Conservation (phyloP, 2,329 filamentous ascomycete species). For the Pezicula carpinea region DNA sequence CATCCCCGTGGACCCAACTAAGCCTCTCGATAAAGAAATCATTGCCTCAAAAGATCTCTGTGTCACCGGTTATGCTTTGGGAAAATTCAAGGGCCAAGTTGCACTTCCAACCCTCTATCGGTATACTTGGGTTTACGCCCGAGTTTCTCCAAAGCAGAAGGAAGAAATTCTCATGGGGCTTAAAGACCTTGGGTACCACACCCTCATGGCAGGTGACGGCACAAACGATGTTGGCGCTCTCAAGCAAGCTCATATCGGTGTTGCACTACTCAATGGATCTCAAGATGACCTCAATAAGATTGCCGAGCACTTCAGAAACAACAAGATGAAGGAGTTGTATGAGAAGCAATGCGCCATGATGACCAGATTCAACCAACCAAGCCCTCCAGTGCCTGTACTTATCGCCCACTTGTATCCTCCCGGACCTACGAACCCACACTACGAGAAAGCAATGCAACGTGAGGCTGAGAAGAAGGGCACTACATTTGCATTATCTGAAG, state of each 20-base stretch:
- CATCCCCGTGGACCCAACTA: constrained; percentile 78
- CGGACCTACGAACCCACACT: constrained; percentile 87
- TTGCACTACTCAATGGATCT: constrained; percentile 92
- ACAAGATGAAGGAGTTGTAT: constrained; percentile 97
- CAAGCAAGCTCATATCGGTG: constrained; percentile 96
- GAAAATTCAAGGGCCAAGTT: constrained; percentile 78
- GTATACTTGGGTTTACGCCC: constrained; percentile 95
- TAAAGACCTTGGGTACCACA: constrained; percentile 96
- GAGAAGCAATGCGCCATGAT: constrained; percentile 93
- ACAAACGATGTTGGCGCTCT: constrained; percentile 97
- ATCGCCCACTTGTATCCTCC: constrained; percentile 95
- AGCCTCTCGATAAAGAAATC: constrained; percentile 76
- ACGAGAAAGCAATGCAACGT: constrained; percentile 83
- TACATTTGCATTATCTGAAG: constrained; percentile 45
- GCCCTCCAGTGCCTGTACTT: constrained; percentile 83
- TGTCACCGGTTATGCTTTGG: constrained; percentile 88
- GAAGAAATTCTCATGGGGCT: constrained; percentile 96
- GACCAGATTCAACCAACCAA: constrained; percentile 89
- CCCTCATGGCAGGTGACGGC: constrained; percentile 96
- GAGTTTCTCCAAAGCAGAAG: constrained; percentile 97
- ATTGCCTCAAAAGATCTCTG: constrained; percentile 86
- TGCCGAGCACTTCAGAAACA: constrained; percentile 87
- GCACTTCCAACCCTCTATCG: constrained; percentile 76
- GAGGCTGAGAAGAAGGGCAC: constrained; percentile 77
- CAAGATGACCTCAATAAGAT: constrained; percentile 88